phyloP scores from a whole-genome alignment of 139 green algal genomes.

The Chlorella sp. region DNA sequence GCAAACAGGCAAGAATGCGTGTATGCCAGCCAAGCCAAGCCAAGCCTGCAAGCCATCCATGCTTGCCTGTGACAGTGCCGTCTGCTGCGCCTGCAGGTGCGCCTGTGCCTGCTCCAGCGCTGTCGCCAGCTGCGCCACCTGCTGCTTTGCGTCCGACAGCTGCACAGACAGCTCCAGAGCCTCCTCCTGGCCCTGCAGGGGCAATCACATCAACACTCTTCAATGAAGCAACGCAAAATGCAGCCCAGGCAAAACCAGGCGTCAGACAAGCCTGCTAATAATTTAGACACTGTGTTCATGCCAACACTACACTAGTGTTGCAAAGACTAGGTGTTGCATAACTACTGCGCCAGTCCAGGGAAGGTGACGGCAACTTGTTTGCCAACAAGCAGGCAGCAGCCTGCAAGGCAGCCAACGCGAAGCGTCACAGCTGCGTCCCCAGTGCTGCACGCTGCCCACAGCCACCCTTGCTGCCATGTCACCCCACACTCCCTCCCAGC shows the following conservation, averaged over 20 bases:
- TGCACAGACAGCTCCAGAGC: slow-evolving; percentile 47
- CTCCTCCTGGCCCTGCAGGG: slow-evolving; percentile 54
- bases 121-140: slow-evolving; percentile 20
- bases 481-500: not conserved
- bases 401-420: no score
- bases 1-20: not conserved
- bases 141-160: slow-evolving; percentile 49
- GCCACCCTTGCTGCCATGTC: not conserved
- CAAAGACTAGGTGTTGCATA: no score
- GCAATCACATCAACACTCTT: no score
- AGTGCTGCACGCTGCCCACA: no score
- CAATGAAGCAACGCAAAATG: not conserved
- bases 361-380: no score
- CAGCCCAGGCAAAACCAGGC: no score
- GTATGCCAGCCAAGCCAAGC: not conserved
- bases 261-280: not conserved
- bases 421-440: no score
- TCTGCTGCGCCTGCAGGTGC: slow-evolving; percentile 43
- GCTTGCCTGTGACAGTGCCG: slow-evolving; percentile 16
- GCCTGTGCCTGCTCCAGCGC: slow-evolving; percentile 36
- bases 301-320: no score
- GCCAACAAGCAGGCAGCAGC: no score
- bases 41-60: not conserved
- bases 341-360: no score
- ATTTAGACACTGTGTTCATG: no score